Percentiles rank a stretch among this genome's conserved stretches.
Evolutionary conservation across 225 moss, liverwort and hornwort species (phyloP).

Genomic region (Physcomitrium patens): DNA sequence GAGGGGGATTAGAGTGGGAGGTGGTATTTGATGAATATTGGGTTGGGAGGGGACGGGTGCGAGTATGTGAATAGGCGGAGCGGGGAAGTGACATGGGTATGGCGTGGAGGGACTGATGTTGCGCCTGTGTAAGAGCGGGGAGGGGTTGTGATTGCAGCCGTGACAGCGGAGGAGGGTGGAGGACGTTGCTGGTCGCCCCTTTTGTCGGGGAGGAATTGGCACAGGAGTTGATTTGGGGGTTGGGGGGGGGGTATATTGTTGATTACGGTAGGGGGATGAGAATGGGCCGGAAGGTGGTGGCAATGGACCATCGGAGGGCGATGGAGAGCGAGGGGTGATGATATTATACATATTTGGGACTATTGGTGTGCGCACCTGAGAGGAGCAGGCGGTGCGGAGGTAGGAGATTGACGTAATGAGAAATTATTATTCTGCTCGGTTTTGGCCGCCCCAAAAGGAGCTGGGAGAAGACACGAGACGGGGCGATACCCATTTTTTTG

Average conservation of each 20-base stretch:
- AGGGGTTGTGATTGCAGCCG: constrained; percentile 24
- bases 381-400: constrained; percentile 59
- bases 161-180: constrained; percentile 14
- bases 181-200: constrained; percentile 39
- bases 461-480: constrained; percentile 43
- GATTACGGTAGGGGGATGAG: constrained; percentile 30
- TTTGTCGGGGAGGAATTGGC: constrained; percentile 27
- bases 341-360: constrained; percentile 53
- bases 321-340: constrained; percentile 36
- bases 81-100: neutral
- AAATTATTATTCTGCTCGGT: constrained; percentile 68
- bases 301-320: constrained; percentile 41
- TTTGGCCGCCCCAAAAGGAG: constrained; percentile 51
- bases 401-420: constrained; percentile 45
- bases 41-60: neutral
- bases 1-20: no score
- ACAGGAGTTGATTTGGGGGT: constrained; percentile 6
- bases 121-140: constrained; percentile 27
- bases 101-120: constrained; percentile 25
- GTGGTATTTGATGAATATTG: no score
- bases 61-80: no score
- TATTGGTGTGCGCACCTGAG: constrained; percentile 58
- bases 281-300: constrained; percentile 31
- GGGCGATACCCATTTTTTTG: constrained; percentile 59
- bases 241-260: constrained; percentile 27